Percentiles rank a stretch among this genome's conserved stretches.
phyloP scores from a whole-genome alignment of 805 yeast species.

The Candida ficus region DNA sequence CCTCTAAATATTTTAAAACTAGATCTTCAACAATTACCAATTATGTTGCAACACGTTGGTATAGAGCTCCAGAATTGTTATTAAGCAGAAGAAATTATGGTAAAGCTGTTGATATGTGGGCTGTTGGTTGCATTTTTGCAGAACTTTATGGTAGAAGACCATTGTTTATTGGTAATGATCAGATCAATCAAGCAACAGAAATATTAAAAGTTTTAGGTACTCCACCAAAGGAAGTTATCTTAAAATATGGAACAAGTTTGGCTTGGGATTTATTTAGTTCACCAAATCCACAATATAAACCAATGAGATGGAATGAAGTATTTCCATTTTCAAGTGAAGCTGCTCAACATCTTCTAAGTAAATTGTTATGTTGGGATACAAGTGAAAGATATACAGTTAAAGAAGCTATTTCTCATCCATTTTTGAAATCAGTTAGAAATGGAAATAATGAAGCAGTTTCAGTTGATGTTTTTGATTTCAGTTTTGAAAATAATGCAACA shows the following conservation, averaged over 20 bases:
- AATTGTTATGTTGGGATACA: conserved; percentile 63
- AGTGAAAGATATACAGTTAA: conserved; percentile 47
- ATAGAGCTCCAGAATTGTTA: conserved; percentile 88
- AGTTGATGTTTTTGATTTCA: conserved; percentile 50
- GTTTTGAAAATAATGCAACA: conserved; percentile 47
- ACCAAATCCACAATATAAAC: conserved; percentile 37
- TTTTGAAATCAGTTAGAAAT: conserved; percentile 49
- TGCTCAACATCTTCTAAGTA: conserved; percentile 49
- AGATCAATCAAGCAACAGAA: conserved; percentile 63
- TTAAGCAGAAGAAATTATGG: conserved; percentile 54
- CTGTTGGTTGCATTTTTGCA: conserved; percentile 84
- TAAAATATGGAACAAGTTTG: conserved; percentile 38
- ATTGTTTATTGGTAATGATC: conserved; percentile 70
- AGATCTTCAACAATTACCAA: conserved; percentile 53
- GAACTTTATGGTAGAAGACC: conserved; percentile 82
- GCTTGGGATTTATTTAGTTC: conserved; percentile 43
- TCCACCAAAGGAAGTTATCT: conserved; percentile 48
- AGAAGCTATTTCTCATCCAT: conserved; percentile 53
- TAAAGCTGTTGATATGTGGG: conserved; percentile 85
- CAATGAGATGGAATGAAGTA: conserved; percentile 43
- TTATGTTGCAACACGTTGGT: conserved; percentile 95
- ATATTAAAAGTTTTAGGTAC: conserved; percentile 68
- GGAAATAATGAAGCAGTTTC: conserved; percentile 51
- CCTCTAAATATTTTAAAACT: conserved; percentile 30
- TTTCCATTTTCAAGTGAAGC: conserved; percentile 57